A percentile compares a stretch with the other conserved stretches of the same genome.
phyloP scores from a whole-genome alignment of 140 eudicot species.

The Stevia rebaudiana region DNA sequence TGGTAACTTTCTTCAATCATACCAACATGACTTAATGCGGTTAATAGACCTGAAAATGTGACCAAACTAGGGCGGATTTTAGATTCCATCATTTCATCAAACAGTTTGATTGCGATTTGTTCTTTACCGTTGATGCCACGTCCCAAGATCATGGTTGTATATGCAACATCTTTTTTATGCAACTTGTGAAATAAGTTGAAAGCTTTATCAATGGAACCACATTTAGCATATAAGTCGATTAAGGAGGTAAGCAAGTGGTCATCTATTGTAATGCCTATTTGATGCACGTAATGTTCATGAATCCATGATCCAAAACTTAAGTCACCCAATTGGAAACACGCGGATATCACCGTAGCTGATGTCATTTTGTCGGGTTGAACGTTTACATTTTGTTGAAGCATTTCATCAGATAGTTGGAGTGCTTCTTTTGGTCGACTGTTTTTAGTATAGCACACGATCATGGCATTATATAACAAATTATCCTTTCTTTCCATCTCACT shows the following conservation, averaged over 20 bases:
- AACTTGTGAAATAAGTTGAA: neutral
- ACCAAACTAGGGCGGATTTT: conserved; percentile 1
- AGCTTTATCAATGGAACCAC: neutral
- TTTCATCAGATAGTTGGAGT: conserved; percentile 11
- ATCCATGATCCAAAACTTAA: conserved; percentile 10
- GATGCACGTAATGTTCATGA: conserved; percentile 1
- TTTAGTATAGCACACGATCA: neutral
- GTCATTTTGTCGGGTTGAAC: neutral
- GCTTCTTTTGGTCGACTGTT: neutral
- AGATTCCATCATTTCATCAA: conserved; percentile 7
- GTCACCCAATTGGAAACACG: neutral
- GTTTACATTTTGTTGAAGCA: conserved; percentile 15
- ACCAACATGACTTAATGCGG: neutral
- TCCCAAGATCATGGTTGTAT: neutral
- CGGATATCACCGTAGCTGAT: neutral
- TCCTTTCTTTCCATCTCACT: neutral
- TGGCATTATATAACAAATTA: neutral
- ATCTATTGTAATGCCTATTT: conserved; percentile 1
- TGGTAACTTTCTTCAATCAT: neutral
- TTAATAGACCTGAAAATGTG: neutral
- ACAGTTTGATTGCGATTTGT: neutral
- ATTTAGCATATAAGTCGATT: neutral
- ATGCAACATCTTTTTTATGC: neutral
- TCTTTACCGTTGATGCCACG: neutral
- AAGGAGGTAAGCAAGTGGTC: neutral